Conservation (phyloP, 73 alveolate genomes). For the Tetrahymena elliotti region DNA sequence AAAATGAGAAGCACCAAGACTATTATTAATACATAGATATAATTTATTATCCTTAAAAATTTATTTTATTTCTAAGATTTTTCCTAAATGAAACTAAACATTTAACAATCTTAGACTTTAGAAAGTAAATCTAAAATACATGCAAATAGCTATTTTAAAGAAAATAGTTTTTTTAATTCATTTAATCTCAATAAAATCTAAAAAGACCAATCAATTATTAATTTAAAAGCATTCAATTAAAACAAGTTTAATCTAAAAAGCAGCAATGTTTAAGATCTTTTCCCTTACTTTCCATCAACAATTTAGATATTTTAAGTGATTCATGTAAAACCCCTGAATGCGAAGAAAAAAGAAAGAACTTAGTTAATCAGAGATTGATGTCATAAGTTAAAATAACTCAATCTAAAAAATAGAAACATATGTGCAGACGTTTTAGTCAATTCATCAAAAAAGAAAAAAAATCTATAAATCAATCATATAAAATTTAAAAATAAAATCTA, state of each 20-base stretch:
- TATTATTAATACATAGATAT: no score
- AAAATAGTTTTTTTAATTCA: neutral
- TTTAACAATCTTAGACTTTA: neutral
- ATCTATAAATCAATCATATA: no score
- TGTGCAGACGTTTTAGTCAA: no score
- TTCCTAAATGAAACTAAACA: neutral
- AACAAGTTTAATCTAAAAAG: no score
- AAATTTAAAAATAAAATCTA: no score
- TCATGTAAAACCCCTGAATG: neutral
- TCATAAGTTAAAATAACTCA: no score
- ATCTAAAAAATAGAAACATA: neutral
- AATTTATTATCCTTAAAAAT: neutral
- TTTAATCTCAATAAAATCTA: no score
- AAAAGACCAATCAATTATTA: neutral
- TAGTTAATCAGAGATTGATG: neutral
- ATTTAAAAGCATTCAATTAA: neutral
- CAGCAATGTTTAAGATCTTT: neutral
- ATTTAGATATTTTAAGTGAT: no score
- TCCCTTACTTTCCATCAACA: neutral
- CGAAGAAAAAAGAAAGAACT: neutral
- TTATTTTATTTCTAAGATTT: neutral
- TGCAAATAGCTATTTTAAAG: neutral
- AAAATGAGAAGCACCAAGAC: neutral
- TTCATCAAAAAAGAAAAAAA: no score
- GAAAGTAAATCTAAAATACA: neutral